These are phyloP conservation scores for Penstemon eatonii DNA, from an alignment of 257 asterid species.

Conservation along the genomic window DNA sequence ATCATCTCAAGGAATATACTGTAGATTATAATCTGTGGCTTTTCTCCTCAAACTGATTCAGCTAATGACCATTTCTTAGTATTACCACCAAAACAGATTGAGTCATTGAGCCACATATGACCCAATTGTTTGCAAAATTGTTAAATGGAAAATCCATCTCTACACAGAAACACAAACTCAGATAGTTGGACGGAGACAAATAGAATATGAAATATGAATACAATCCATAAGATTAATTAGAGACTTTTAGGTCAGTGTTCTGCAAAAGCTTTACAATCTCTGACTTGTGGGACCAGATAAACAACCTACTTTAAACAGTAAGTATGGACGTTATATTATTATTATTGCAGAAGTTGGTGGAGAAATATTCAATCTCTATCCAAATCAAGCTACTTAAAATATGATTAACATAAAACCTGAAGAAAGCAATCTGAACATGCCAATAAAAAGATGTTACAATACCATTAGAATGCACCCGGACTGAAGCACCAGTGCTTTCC, in stretches of 20 bases:
- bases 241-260: neutral
- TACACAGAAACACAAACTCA: neutral
- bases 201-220: neutral
- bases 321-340: neutral
- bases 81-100: neutral
- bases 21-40: neutral
- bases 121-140: neutral
- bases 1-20: neutral
- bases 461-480: slow-evolving; percentile 67
- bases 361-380: neutral
- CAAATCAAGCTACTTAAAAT: neutral
- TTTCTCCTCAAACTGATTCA: neutral
- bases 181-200: neutral
- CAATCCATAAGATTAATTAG: slow-evolving; percentile 1
- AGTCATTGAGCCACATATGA: neutral
- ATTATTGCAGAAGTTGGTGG: neutral
- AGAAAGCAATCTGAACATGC: neutral
- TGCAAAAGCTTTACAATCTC: neutral
- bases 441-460: slow-evolving; percentile 26
- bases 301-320: neutral
- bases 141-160: neutral
- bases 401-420: neutral
- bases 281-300: neutral
- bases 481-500: slow-evolving; percentile 61
- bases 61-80: slow-evolving; percentile 1